Percentiles rank a stretch among this genome's conserved stretches.
These are phyloP conservation scores for Aquilaria malaccensis DNA, from an alignment of 345 rosid species.

Conservation along the genomic window DNA sequence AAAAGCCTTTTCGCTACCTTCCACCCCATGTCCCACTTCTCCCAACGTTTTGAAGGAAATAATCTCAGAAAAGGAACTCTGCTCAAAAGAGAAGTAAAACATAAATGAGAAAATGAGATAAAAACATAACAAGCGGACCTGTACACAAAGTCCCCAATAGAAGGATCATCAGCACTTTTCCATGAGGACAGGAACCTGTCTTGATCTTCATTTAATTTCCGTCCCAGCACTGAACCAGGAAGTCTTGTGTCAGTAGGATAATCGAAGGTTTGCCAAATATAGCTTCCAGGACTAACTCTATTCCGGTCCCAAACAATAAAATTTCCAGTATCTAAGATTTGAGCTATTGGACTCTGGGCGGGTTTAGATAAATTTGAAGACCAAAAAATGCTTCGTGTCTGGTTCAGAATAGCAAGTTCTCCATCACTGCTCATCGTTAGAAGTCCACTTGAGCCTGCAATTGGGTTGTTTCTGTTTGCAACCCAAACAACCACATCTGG, in stretches of 20 bases:
- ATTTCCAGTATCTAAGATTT: constrained; percentile 37
- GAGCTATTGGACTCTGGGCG: constrained; percentile 16
- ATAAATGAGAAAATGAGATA: no score
- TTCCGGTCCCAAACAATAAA: constrained; percentile 24
- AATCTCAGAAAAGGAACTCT: no score
- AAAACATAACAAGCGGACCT: background rate
- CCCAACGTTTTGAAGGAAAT: no score
- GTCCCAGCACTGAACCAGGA: constrained; percentile 20
- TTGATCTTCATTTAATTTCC: background rate
- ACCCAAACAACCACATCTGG: constrained; percentile 5
- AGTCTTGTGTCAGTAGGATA: constrained; percentile 25
- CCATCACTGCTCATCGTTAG: constrained; percentile 26
- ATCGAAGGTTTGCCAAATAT: constrained; percentile 43
- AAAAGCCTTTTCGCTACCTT: no score
- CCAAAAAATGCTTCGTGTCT: constrained; percentile 20
- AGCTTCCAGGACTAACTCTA: background rate
- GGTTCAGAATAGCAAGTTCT: constrained; percentile 22
- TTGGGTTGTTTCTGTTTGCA: constrained; percentile 12
- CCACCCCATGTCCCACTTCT: no score
- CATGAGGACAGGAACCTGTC: constrained; percentile 14
- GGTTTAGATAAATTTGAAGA: constrained; percentile 22
- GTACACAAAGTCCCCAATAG: constrained; percentile 16
- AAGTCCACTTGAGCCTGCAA: constrained; percentile 14
- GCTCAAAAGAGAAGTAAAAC: no score
- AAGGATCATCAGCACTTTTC: constrained; percentile 24